Base-by-base conservation (phyloP, 352 stramenopile species). In the Saprolegnia parasitica region DNA sequence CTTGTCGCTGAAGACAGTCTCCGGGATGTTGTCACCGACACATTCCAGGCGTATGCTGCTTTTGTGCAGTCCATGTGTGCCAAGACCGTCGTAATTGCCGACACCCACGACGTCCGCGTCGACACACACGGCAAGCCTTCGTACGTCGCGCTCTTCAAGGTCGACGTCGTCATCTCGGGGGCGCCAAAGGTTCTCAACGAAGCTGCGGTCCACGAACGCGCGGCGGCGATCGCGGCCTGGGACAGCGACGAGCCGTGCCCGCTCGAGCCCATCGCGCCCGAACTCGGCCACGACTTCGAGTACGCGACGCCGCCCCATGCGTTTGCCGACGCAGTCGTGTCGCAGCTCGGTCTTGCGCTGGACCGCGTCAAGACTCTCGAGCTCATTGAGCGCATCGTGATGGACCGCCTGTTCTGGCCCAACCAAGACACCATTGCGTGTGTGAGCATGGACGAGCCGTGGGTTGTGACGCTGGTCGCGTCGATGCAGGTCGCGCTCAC, bases 351-450 rank as follows among this genome's bases (percentile, higher is more conserved):
- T 55, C 76, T 83, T 2, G 84, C 78, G 1, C 70, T 98, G 13
- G 77, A 89, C 52, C 79, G 80, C 4, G 60, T 98, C 18, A 84
- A 94, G 71, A 85, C 90, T 15, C 80, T 98, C 8, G 82, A 95
- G 40, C 77, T 95, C 4, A 88, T 98, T 5, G 95, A 98, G 67
- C 77, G 90, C 16, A 73, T 96, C 0, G 93, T 98, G 26, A 98
- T 98, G 94, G 88, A 98, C 67, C 86, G 87, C 8, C 90, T 98
- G 2, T 98, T 98, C 62, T 98, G 95, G 95, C 87, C 88, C 1
- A 92, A 96, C 40, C 89, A 98, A 72, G 91, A 96, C 29, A 87
- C 90, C 49, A 94, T 98, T 29, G 76, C 77, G n/a, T 91, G 80
- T 24, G 76, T 97, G 1, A 81, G 95, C 60, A 76, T 79, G 42